Base-by-base conservation (phyloP, 2,329 filamentous ascomycete genomes). In the Ascosphaera apis region DNA sequence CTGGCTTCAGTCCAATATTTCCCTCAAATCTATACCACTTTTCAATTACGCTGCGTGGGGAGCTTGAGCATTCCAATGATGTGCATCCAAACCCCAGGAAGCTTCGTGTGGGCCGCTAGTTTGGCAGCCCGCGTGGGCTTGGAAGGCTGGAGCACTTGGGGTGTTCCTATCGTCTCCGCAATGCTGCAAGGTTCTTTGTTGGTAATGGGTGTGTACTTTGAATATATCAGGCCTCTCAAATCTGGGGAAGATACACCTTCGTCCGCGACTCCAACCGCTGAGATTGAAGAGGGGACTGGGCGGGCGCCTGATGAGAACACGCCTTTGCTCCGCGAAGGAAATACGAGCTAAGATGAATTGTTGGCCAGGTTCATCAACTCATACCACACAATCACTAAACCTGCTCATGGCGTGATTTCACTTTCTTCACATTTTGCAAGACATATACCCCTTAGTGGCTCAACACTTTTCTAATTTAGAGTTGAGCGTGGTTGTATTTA, bases 21-120 rank as follows among this genome's bases (percentile, higher is more conserved):
- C 12, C 88, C 88, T 0, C 88, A 98, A 57, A 91, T 98, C 43
- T 83, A 74, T 59, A 93, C 79, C 36, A 98, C 88, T 0, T 91
- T 80, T 57, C 68, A 64, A 36, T 62, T 93, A 39, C 78, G 86
- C 51, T 76, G 84, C 47, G 77, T 91, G 2, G 83, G 83, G 37
- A 92, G 83, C 52, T 60, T 98, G 46, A 92, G 82, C 48, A 88
- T 98, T 38, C 76, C 82, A 3, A 95, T 93, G 77, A 95, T 98
- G 84, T 78, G 79, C 51, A 92, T 98, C 23, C 88, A 98, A 54
- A 93, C 86, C 0, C 88, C 88, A 0, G 88, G 88, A 0, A 83
- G 82, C 40, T 75, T 92, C 45, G 60, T 98, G 4, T 95, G 91
- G 58, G 83, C 86, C 0, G 75, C 67, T 9, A 93, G 83, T 52